Conservation (phyloP, 257 asterid genomes). For the Salvia miltiorrhiza region DNA sequence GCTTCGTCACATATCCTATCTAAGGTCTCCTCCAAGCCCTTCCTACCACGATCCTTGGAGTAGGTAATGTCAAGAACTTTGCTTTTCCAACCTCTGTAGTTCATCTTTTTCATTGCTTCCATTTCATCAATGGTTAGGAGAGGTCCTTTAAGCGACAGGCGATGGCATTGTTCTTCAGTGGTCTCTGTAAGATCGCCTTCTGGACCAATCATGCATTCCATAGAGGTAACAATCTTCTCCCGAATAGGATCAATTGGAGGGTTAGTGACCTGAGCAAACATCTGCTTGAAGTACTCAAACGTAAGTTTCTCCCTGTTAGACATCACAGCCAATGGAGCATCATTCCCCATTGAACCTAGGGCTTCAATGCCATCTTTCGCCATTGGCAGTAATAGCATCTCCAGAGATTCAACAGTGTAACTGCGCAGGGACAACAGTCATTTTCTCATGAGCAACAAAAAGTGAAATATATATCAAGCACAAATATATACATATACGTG, state of each 20-base stretch:
- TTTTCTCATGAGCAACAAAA: background rate
- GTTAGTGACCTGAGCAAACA: conserved; percentile 99
- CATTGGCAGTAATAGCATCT: conserved; percentile 96
- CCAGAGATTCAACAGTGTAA: conserved; percentile 86
- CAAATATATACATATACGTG: background rate
- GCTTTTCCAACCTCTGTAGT: conserved; percentile 95
- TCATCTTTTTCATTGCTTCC: conserved; percentile 92
- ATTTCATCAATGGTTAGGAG: conserved; percentile 76
- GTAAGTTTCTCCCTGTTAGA: conserved; percentile 91
- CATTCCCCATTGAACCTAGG: conserved; percentile 99
- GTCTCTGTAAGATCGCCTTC: conserved; percentile 99
- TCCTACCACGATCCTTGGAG: conserved; percentile 62
- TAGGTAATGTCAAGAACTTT: conserved; percentile 88
- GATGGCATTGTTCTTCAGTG: conserved; percentile 95
- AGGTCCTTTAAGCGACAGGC: conserved; percentile 92
- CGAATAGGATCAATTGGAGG: conserved; percentile 98
- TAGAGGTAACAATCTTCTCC: conserved; percentile 98
- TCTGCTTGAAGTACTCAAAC: conserved; percentile 93
- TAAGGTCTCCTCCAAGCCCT: conserved; percentile 90
- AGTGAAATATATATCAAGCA: background rate
- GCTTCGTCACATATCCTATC: conserved; percentile 92
- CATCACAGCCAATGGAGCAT: conserved; percentile 98
- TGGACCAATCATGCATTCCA: conserved; percentile 98
- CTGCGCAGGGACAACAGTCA: conserved; percentile 39
- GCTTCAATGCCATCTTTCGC: conserved; percentile 96